A percentile compares a stretch with the other conserved stretches of the same genome.
These are phyloP conservation scores for Nemania sp. DNA, from an alignment of 2,329 filamentous ascomycete genomes.

Conservation along the genomic window DNA sequence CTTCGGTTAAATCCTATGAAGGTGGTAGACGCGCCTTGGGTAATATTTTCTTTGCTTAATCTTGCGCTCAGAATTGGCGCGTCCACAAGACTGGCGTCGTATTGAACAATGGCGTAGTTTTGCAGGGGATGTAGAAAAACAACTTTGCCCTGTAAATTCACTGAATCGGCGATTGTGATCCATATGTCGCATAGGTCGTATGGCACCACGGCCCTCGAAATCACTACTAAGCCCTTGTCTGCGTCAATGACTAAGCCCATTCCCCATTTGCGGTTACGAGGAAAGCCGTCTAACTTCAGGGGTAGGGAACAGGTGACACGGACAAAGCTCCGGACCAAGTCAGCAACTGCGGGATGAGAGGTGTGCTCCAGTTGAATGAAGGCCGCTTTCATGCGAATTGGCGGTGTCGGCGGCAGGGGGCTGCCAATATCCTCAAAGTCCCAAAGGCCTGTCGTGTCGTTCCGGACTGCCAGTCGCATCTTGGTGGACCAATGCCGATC, in stretches of 20 bases:
- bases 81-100: constrained; percentile 90
- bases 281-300: constrained; percentile 96
- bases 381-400: constrained; percentile 75
- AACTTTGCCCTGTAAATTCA: constrained; percentile 91
- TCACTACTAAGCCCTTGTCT: constrained; percentile 90
- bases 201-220: constrained; percentile 90
- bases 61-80: constrained; percentile 89
- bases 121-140: constrained; percentile 95
- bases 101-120: constrained; percentile 95
- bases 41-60: constrained; percentile 78
- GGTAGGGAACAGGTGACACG: constrained; percentile 92
- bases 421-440: constrained; percentile 88
- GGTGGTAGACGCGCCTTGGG: constrained; percentile 90
- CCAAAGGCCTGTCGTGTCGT: constrained; percentile 89
- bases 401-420: constrained; percentile 72
- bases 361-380: constrained; percentile 93
- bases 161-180: constrained; percentile 93
- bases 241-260: constrained; percentile 98
- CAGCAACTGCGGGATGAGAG: constrained; percentile 85
- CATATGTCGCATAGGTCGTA: constrained; percentile 97
- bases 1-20: constrained; percentile 99
- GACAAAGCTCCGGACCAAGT: constrained; percentile 92
- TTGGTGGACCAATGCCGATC: constrained; percentile 95
- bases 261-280: constrained; percentile 88
- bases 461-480: constrained; percentile 90